Percentiles rank a stretch among this genome's conserved stretches.
phyloP scores from a whole-genome alignment of 2,329 filamentous ascomycete species.

The Fusarium oxysporum region DNA sequence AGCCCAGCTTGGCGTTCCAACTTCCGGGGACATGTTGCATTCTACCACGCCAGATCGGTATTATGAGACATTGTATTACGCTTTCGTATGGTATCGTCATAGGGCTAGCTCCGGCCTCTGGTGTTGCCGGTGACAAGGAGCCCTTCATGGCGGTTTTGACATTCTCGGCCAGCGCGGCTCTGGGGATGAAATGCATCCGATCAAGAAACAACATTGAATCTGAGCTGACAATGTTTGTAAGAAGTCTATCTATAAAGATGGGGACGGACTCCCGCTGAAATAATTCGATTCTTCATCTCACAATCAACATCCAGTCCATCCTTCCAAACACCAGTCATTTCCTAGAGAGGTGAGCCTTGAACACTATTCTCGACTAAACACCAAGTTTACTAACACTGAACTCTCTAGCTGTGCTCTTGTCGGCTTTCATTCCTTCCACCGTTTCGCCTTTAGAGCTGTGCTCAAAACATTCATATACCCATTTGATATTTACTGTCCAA shows the following conservation, averaged over 20 bases:
- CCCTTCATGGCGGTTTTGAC: background rate
- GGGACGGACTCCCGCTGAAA: background rate
- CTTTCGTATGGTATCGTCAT: background rate
- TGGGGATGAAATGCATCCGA: constrained; percentile 3
- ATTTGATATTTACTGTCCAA: constrained; percentile 18
- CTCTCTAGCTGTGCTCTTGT: constrained; percentile 33
- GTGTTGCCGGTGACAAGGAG: constrained; percentile 29
- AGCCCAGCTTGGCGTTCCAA: constrained; percentile 19
- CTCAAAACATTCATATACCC: constrained; percentile 30
- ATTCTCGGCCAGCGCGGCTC: constrained; percentile 1
- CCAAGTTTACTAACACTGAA: background rate
- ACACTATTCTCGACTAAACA: background rate
- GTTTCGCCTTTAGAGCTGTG: constrained; percentile 37
- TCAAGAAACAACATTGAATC: background rate
- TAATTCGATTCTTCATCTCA: background rate
- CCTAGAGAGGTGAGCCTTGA: constrained; percentile 29
- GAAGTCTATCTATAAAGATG: constrained; percentile 16
- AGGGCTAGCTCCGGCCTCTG: constrained; percentile 15
- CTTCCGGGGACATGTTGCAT: constrained; percentile 1
- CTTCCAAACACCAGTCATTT: constrained; percentile 36
- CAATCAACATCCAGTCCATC: constrained; percentile 14
- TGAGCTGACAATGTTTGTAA: background rate
- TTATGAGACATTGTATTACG: background rate
- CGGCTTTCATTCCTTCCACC: constrained; percentile 31
- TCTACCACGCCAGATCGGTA: background rate